Evolutionary conservation across 2,329 filamentous ascomycete genomes (phyloP).

Genomic region (Thermothelomyces thermophilus): DNA sequence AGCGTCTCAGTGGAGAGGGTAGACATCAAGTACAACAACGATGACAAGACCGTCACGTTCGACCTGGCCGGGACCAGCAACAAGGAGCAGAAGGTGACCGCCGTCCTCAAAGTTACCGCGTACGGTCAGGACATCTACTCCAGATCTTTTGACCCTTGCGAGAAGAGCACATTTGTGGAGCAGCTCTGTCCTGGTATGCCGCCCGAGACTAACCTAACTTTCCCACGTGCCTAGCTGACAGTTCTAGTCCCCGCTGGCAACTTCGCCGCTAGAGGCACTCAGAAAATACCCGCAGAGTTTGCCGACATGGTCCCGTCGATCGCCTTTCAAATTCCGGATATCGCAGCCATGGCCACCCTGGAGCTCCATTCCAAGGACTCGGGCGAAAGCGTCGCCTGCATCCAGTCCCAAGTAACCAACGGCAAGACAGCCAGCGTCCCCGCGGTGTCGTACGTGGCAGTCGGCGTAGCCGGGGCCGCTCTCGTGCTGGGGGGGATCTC

Average conservation of each 20-base stretch:
- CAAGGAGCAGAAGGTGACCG: slow-evolving; percentile 72
- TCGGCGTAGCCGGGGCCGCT: slow-evolving; percentile 78
- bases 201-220: not conserved
- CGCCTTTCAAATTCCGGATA: slow-evolving; percentile 84
- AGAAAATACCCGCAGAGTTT: slow-evolving; percentile 65
- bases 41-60: slow-evolving; percentile 67
- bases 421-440: slow-evolving; percentile 73
- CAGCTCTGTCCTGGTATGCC: slow-evolving; percentile 73
- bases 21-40: slow-evolving; percentile 72
- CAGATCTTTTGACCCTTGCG: slow-evolving; percentile 79
- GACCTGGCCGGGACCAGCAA: slow-evolving; percentile 73
- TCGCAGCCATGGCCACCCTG: slow-evolving; percentile 77
- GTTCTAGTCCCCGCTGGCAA: slow-evolving; percentile 60
- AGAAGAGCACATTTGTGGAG: slow-evolving; percentile 55
- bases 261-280: slow-evolving; percentile 67
- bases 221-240: not conserved
- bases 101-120: slow-evolving; percentile 67
- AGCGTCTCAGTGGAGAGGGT: slow-evolving; percentile 67
- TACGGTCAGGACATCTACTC: slow-evolving; percentile 79
- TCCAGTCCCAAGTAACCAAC: slow-evolving; percentile 75
- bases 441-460: slow-evolving; percentile 77
- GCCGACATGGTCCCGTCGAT: slow-evolving; percentile 75
- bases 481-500: slow-evolving; percentile 66
- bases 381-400: slow-evolving; percentile 66
- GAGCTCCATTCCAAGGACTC: slow-evolving; percentile 59